Conservation (phyloP, 345 rosid species). For the Luvunga scandens region DNA sequence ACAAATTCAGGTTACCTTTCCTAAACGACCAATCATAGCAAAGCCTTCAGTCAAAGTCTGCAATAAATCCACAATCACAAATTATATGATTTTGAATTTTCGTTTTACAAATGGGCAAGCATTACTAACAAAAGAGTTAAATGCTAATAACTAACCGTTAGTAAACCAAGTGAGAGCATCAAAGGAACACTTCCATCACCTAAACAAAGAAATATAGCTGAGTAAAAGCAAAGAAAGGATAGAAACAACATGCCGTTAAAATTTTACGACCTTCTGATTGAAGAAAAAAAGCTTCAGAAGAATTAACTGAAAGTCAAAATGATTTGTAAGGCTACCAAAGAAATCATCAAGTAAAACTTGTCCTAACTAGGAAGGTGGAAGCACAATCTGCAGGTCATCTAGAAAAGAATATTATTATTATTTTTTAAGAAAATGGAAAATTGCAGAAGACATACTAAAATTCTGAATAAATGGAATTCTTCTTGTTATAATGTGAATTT, state of each 20-base stretch:
- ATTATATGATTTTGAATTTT: background rate
- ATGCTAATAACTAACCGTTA: slow-evolving; percentile 58
- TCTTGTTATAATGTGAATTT: background rate
- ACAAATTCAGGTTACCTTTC: slow-evolving; percentile 54
- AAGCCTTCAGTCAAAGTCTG: slow-evolving; percentile 87
- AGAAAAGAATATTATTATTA: background rate
- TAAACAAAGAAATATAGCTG: slow-evolving; percentile 32
- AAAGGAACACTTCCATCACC: slow-evolving; percentile 93
- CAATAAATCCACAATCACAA: slow-evolving; percentile 17
- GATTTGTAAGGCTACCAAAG: background rate
- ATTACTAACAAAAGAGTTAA: slow-evolving; percentile 8
- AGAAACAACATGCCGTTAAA: background rate
- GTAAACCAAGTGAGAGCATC: slow-evolving; percentile 65
- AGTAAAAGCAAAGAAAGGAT: background rate
- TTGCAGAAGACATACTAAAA: background rate
- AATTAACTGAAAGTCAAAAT: background rate
- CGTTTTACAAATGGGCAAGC: background rate
- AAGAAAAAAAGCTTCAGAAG: background rate
- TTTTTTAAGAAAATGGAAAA: background rate
- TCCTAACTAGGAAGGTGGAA: background rate
- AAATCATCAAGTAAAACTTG: background rate
- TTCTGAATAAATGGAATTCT: background rate
- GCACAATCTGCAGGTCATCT: background rate
- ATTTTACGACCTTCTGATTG: background rate
- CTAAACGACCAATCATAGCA: slow-evolving; percentile 83